Evolutionary conservation across 2,329 filamentous ascomycete species (phyloP).

Genomic region (Penicillium sp.): DNA sequence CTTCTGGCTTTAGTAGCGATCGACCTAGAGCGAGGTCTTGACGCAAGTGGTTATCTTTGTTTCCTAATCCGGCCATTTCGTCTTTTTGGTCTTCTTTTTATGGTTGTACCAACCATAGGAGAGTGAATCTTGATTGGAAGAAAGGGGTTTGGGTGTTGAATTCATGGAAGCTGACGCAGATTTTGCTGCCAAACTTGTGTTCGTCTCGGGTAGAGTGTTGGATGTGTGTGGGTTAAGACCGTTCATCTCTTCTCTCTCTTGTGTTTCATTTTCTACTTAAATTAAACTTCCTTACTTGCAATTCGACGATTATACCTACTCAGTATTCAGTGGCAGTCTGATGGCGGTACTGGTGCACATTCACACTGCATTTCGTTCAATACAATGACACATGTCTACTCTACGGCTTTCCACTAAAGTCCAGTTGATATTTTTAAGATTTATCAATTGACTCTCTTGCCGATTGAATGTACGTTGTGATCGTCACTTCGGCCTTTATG

Average conservation of each 20-base stretch:
- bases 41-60: slow-evolving; percentile 11
- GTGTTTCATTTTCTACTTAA: neutral
- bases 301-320: neutral
- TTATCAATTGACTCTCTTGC: neutral
- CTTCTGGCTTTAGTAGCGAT: too few relatives aligned
- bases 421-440: neutral
- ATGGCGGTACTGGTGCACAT: neutral
- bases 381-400: neutral
- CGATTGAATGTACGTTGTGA: slow-evolving; percentile 25
- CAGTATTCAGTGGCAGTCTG: too few relatives aligned
- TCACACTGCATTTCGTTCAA: neutral
- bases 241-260: neutral
- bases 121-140: neutral
- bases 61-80: slow-evolving; percentile 9
- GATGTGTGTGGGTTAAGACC: neutral
- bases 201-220: neutral
- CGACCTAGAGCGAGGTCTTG: slow-evolving; percentile 11
- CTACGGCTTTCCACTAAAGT: neutral
- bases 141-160: neutral
- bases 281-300: neutral
- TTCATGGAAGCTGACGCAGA: neutral
- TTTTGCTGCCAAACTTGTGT: neutral
- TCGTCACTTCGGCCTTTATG: slow-evolving; percentile 23
- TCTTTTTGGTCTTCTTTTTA: neutral
- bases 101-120: neutral